These are phyloP conservation scores for Rhynchosporium graminicola DNA, from an alignment of 2,329 filamentous ascomycete species.

Conservation along the genomic window DNA sequence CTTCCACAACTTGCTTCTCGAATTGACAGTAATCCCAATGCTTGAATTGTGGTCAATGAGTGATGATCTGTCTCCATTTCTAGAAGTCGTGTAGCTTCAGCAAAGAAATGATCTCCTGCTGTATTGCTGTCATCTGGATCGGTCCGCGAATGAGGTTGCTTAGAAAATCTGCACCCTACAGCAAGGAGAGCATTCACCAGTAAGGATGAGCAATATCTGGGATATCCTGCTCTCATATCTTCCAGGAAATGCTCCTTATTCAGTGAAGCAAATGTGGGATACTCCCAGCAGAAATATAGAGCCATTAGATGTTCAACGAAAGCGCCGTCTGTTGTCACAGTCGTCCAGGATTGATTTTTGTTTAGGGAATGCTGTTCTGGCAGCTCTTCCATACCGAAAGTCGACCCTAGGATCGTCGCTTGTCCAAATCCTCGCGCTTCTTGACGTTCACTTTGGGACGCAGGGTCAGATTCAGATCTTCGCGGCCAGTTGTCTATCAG, in stretches of 20 bases:
- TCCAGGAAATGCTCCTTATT: slow-evolving; percentile 48
- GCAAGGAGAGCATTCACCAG: slow-evolving; percentile 42
- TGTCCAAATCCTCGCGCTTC: slow-evolving; percentile 46
- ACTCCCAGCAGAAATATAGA: slow-evolving; percentile 75
- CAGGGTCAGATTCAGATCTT: slow-evolving; percentile 15
- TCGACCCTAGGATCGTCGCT: slow-evolving; percentile 59
- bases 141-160: slow-evolving; percentile 61
- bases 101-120: slow-evolving; percentile 73
- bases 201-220: slow-evolving; percentile 45
- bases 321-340: slow-evolving; percentile 55
- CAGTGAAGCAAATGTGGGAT: slow-evolving; percentile 72
- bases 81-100: slow-evolving; percentile 64
- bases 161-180: slow-evolving; percentile 69
- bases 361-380: slow-evolving; percentile 72
- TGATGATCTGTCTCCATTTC: slow-evolving; percentile 55
- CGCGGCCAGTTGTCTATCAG: slow-evolving; percentile 45
- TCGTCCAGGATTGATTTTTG: slow-evolving; percentile 67
- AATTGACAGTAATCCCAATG: slow-evolving; percentile 74
- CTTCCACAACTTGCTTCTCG: slow-evolving; percentile 72
- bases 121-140: slow-evolving; percentile 63
- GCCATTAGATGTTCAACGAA: slow-evolving; percentile 65
- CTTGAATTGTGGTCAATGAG: slow-evolving; percentile 70
- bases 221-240: slow-evolving; percentile 30
- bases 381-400: slow-evolving; percentile 59
- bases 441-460: slow-evolving; percentile 21